Evolutionary conservation across 2,329 filamentous ascomycete genomes (phyloP), one percentile per base, ranked within the genome.

Genomic region (Stagonosporopsis tanaceti): DNA sequence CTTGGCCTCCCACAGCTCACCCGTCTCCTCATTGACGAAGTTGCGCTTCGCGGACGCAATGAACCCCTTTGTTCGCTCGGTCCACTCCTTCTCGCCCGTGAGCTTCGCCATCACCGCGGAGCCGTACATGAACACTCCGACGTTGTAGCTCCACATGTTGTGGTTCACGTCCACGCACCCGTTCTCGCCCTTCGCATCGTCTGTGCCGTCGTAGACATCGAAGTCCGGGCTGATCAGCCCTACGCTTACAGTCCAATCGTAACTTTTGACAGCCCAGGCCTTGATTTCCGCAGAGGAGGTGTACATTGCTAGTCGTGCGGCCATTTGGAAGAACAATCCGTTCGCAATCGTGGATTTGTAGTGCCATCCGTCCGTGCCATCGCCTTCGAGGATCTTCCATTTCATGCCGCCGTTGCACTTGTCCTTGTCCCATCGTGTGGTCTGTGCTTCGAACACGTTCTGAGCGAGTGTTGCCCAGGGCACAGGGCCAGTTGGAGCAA

Each of bases 311-410:
- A 94, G 81, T 6, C 91, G 87, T 0, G 91, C 90, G 0, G 89
- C 88, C 32, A 96, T 82, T 72, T 93, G 89, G 77, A 95, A 93
- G 74, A 96, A 87, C 4, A 87, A 86, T 17, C 90, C 91, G 73
- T 94, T 94, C 53, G 88, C 87, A 63, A 93, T 85, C 17, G 87
- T 83, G 77, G 93, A 93, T 75, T 92, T 94, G 83, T 96, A 94
- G 66, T 86, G 82, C 70, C 91, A 88, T 8, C 92, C 92, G 61
- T 87, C 87, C 34, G 50, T 59, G 3, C 61, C 60, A 70, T 95
- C 93, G 62, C 83, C 85, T 1, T 82, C 76, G 71, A 87, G 92
- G 63, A 96, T 92, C 78, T 96, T 92, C 90, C 90, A 93, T 40
- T 68, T 67, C 53, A 73, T 56, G 4, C 91, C 92, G 47, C 91